phyloP scores from a whole-genome alignment of 2,329 filamentous ascomycete genomes.

The Pseudocercospora cruenta region DNA sequence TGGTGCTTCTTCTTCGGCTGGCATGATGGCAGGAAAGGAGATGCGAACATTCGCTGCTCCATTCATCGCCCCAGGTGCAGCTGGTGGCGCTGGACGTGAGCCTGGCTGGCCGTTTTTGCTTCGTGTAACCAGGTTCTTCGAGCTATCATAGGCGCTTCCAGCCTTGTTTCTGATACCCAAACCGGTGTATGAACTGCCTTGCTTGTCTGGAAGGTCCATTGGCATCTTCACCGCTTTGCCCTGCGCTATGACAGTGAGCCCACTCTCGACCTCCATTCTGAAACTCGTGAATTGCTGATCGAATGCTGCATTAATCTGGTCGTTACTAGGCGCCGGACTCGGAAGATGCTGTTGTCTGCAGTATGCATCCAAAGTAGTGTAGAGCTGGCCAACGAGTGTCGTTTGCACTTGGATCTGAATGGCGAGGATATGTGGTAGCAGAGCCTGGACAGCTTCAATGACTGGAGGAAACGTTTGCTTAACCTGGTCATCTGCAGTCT shows the following conservation, averaged over 20 bases:
- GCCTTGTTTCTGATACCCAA: conserved; percentile 50
- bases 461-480: conserved; percentile 72
- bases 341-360: conserved; percentile 70
- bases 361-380: conserved; percentile 75
- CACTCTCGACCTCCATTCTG: conserved; percentile 67
- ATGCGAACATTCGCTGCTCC: conserved; percentile 9
- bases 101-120: conserved; percentile 13
- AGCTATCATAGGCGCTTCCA: conserved; percentile 8
- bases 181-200: conserved; percentile 49
- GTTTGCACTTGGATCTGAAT: conserved; percentile 78
- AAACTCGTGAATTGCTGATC: conserved; percentile 64
- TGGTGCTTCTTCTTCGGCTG: conserved; percentile 30
- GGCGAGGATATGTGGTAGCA: conserved; percentile 73
- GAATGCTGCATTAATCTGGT: conserved; percentile 70
- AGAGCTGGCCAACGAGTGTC: conserved; percentile 74
- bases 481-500: conserved; percentile 74
- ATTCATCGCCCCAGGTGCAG: conserved; percentile 5
- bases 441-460: conserved; percentile 69
- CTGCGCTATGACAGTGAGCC: conserved; percentile 63
- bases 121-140: conserved; percentile 13
- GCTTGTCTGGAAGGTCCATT: conserved; percentile 52
- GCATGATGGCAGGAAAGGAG: conserved; percentile 8
- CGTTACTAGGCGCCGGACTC: conserved; percentile 72
- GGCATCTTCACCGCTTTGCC: conserved; percentile 68
- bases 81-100: conserved; percentile 11